phyloP scores from a whole-genome alignment of 78 protist species.

The Neovahlkampfia damariscottae region DNA sequence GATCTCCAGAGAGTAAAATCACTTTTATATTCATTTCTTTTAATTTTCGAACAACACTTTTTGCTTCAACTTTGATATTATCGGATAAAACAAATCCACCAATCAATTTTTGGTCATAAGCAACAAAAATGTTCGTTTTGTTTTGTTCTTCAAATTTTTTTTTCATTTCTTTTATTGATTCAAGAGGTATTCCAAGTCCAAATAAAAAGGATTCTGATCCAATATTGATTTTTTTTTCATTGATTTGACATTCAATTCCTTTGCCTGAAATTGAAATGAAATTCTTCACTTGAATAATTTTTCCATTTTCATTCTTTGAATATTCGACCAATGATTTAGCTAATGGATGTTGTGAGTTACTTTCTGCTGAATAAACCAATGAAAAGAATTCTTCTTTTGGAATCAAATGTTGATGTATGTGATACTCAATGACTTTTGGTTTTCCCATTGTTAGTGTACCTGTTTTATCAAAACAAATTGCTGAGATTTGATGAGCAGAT shows the following conservation, averaged over 20 bases:
- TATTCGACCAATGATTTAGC: conserved; percentile 49
- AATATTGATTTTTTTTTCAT: background rate
- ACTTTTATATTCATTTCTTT: conserved; percentile 20
- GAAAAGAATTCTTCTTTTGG: background rate
- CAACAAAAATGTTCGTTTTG: conserved; percentile 40
- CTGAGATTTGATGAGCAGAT: conserved; percentile 31
- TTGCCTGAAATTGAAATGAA: background rate
- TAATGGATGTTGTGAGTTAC: conserved; percentile 57
- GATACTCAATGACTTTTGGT: conserved; percentile 1
- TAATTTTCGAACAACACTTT: conserved; percentile 24
- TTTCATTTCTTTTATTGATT: background rate
- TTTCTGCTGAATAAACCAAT: background rate
- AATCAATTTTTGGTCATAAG: conserved; percentile 17
- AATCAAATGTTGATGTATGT: background rate
- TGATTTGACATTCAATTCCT: background rate
- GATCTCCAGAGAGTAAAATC: conserved; percentile 85
- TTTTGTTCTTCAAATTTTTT: background rate
- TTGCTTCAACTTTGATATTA: conserved; percentile 46
- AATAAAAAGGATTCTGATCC: background rate
- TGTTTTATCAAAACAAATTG: conserved; percentile 76
- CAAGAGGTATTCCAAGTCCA: too few species aligned
- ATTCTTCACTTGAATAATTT: too few species aligned
- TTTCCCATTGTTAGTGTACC: conserved; percentile 82
- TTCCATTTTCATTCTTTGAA: background rate
- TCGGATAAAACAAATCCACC: conserved; percentile 9